These are phyloP conservation scores for Viola odorata DNA, from an alignment of 345 rosid species.

Conservation along the genomic window DNA sequence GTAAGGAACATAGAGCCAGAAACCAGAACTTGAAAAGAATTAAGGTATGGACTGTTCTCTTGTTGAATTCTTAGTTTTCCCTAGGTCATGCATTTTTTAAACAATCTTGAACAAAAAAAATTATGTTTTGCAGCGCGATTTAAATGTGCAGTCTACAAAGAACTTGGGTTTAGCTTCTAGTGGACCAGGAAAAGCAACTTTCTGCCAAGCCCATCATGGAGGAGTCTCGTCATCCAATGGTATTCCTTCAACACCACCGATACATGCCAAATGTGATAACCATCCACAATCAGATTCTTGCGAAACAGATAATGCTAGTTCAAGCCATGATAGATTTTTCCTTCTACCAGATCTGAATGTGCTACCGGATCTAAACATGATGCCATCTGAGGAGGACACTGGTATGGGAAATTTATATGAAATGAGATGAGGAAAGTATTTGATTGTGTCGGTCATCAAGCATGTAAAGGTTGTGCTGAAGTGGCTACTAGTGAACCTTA, in stretches of 20 bases:
- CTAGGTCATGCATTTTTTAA: background rate
- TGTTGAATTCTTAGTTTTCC: too few species aligned
- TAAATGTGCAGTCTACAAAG: constrained; percentile 23
- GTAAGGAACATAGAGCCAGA: constrained; percentile 34
- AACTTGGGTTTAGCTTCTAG: constrained; percentile 5
- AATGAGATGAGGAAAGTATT: constrained; percentile 26
- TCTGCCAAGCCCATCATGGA: constrained; percentile 1
- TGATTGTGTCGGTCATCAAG: background rate
- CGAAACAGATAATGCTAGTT: constrained; percentile 16
- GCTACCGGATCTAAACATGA: constrained; percentile 76
- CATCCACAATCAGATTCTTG: constrained; percentile 21
- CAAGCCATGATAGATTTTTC: constrained; percentile 25
- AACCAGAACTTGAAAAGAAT: constrained; percentile 69
- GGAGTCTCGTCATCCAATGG: constrained; percentile 13
- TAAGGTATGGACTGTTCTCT: constrained; percentile 39
- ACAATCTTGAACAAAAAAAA: background rate
- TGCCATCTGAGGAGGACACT: constrained; percentile 45
- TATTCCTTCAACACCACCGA: constrained; percentile 5
- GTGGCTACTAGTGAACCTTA: background rate
- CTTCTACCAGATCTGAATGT: constrained; percentile 70
- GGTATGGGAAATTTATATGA: constrained; percentile 29
- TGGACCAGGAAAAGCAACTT: constrained; percentile 14
- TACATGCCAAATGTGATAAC: background rate
- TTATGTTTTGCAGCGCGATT: constrained; percentile 45
- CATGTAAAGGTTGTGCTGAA: constrained; percentile 4